Evolutionary conservation across 306 rosid species (phyloP), one percentile per base, ranked within the genome.

Genomic region (Bauhinia variegata): DNA sequence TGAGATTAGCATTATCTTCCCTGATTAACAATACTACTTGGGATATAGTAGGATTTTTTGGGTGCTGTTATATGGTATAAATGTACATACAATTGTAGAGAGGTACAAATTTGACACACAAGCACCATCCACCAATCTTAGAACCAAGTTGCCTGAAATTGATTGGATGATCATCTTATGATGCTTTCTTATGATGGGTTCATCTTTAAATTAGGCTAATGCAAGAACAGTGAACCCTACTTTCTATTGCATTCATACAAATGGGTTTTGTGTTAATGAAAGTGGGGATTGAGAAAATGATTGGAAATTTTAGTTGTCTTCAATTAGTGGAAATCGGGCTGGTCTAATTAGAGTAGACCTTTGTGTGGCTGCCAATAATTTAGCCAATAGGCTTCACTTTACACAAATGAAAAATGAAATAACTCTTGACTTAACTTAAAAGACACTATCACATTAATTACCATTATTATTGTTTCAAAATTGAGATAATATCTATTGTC

Each of bases 321-420:
- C 68, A n/a, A n/a, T n/a, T 70, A 82, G 92, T 92, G 98, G 93
- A 78, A 74, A 74, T 74, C 86, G 64, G 65, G 88, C 68, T 92
- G 89, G 91, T 78, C 96, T 89, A 87, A 92, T 92, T 77, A 76
- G 75, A 87, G 55, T 0, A 58, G 50, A 41, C 65, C 63, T 84
- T 81, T 67, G 85, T 87, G 96, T 79, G 76, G 74, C 51, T 75
- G 71, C 62, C 78, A n/a, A n/a, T n/a, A n/a, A n/a, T n/a, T n/a
- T n/a, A n/a, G n/a, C n/a, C n/a, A 85, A 84, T 89, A 49, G 70
- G 32, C 67, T 72, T 79, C 74, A 55, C 75, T 82, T 81, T 67
- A n/a, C 60, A 44, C 60, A 63, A 23, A 23, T 23, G 28, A 23
- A 23, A n/a, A n/a, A 53, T 68, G 51, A 61, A n/a, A 60, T 62